These are phyloP conservation scores for Guyanaporus albipodus DNA, from an alignment of 768 basidiomycete genomes.

Conservation along the genomic window DNA sequence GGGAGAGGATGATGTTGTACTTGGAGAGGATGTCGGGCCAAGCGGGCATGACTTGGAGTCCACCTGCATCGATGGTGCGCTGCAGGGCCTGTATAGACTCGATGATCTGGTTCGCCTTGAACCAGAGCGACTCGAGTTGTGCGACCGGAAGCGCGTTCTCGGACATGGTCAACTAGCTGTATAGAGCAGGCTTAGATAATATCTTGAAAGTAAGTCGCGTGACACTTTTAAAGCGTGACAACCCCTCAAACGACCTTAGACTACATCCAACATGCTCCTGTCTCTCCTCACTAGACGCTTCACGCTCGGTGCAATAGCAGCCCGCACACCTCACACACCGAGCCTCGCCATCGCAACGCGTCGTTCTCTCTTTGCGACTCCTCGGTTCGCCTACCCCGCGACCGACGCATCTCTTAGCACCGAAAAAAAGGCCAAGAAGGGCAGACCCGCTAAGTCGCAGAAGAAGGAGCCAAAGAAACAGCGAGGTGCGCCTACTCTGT, in stretches of 20 bases:
- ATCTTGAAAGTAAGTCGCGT: too few species aligned
- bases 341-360: constrained; percentile 10
- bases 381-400: constrained; percentile 10
- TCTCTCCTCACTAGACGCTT: constrained; percentile 16
- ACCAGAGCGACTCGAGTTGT: constrained; percentile 72
- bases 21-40: constrained; percentile 88
- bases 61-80: constrained; percentile 56
- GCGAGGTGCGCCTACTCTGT: constrained; percentile 11
- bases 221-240: constrained; percentile 19
- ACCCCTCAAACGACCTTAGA: neutral
- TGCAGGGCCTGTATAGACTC: constrained; percentile 69
- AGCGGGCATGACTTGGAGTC: constrained; percentile 59
- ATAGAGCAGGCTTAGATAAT: too few species aligned
- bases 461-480: neutral
- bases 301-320: neutral
- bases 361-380: constrained; percentile 27
- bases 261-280: constrained; percentile 6
- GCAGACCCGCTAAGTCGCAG: constrained; percentile 5
- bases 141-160: constrained; percentile 48
- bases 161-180: too few species aligned
- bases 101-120: constrained; percentile 75
- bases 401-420: neutral
- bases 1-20: constrained; percentile 80
- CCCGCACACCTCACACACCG: neutral
- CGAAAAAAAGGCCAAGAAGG: neutral